These are phyloP conservation scores for Domatiomyces catenatus DNA, from an alignment of 2,329 filamentous ascomycete genomes.

Conservation along the genomic window DNA sequence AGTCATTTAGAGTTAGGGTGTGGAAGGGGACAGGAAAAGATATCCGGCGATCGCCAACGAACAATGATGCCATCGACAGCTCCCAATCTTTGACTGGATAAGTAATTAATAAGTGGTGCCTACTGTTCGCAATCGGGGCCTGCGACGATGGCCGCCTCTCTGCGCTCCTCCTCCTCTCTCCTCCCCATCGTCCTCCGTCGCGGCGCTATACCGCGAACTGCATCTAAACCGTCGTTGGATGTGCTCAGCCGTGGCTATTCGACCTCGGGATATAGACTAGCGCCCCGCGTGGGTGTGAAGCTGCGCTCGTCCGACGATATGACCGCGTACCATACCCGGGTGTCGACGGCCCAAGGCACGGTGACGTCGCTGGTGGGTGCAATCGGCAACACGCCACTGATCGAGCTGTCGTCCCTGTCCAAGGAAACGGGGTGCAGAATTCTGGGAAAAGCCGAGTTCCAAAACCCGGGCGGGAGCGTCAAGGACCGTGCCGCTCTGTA, in stretches of 20 bases:
- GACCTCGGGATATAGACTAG: background rate
- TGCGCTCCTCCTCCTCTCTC: background rate
- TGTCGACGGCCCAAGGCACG: conserved; percentile 66
- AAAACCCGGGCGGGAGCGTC: conserved; percentile 90
- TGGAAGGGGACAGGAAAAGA: background rate
- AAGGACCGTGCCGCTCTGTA: conserved; percentile 94
- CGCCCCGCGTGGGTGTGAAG: background rate
- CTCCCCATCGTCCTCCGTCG: background rate
- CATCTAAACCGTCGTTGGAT: background rate
- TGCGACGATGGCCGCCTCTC: background rate
- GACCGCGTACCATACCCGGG: conserved; percentile 49
- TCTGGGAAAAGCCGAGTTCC: conserved; percentile 94
- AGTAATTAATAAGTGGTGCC: background rate
- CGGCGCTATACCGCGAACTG: background rate
- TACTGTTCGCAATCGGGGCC: background rate
- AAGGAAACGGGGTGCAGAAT: conserved; percentile 85
- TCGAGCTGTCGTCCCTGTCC: conserved; percentile 75
- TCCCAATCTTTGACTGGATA: background rate
- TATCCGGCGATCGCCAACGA: background rate
- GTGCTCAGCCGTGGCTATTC: background rate
- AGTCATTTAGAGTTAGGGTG: no score
- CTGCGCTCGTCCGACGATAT: conserved; percentile 29
- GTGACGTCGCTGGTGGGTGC: conserved; percentile 70
- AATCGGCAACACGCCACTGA: conserved; percentile 93
- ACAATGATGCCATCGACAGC: background rate